phyloP scores from a whole-genome alignment of 768 basidiomycete species.

The Lactifluus hygrophoroides region DNA sequence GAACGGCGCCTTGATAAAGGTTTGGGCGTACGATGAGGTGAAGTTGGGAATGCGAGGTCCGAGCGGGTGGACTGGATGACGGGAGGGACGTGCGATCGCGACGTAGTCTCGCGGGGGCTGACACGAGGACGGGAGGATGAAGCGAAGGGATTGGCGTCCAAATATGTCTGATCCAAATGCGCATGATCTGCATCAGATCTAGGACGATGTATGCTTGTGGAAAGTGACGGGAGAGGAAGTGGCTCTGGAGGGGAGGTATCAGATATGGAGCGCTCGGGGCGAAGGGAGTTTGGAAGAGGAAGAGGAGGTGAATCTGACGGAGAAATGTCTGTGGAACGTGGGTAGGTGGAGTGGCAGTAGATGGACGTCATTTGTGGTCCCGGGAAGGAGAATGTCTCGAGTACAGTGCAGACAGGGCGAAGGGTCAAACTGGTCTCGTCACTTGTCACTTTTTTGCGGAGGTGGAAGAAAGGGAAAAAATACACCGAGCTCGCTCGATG shows the following conservation, averaged over 20 bases:
- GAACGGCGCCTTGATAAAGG: slow-evolving; percentile 20
- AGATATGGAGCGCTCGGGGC: slow-evolving; percentile 2
- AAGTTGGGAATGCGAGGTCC: slow-evolving; percentile 8
- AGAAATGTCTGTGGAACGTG: slow-evolving; percentile 13
- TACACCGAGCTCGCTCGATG: too few relatives aligned
- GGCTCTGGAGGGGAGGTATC: slow-evolving; percentile 7
- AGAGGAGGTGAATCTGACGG: slow-evolving; percentile 1
- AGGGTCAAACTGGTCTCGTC: background rate
- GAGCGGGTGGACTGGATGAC: slow-evolving; percentile 3
- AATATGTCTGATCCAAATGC: background rate
- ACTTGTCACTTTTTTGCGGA: slow-evolving; percentile 1
- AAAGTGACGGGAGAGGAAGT: slow-evolving; percentile 4
- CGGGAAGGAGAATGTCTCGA: too few relatives aligned
- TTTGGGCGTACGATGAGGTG: slow-evolving; percentile 11
- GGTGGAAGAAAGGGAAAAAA: too few relatives aligned
- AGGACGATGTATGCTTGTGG: background rate
- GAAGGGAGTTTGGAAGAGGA: background rate
- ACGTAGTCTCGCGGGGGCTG: slow-evolving; percentile 11
- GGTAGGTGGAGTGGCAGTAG: background rate
- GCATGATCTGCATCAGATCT: slow-evolving; percentile 14
- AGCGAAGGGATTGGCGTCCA: slow-evolving; percentile 9
- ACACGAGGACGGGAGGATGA: slow-evolving; percentile 11
- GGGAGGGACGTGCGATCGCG: slow-evolving; percentile 10
- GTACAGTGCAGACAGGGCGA: background rate
- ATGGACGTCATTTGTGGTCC: slow-evolving; percentile 14